phyloP scores from a whole-genome alignment of 805 yeast genomes.

The Candida fluviatilis region DNA sequence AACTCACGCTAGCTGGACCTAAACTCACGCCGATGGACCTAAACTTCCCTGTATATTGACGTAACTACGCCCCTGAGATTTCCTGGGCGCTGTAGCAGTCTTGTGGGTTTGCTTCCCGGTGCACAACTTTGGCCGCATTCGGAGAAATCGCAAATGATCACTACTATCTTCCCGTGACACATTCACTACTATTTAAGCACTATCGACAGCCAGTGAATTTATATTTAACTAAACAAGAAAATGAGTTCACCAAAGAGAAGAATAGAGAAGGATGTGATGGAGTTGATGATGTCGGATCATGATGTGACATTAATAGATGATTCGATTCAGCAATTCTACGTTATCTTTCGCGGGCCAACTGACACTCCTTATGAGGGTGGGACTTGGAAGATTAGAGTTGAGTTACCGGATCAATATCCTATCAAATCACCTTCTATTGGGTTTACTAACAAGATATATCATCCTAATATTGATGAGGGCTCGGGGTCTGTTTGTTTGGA shows the following conservation, averaged over 20 bases:
- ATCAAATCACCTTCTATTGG: slow-evolving; percentile 96
- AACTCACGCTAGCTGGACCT: no score
- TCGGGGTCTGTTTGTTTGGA: slow-evolving; percentile 93
- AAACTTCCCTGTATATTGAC: no score
- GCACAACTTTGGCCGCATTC: no score
- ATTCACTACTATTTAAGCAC: no score
- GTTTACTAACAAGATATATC: slow-evolving; percentile 84
- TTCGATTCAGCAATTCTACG: slow-evolving; percentile 74
- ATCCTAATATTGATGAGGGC: slow-evolving; percentile 90
- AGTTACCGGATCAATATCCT: slow-evolving; percentile 92
- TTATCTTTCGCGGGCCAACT: slow-evolving; percentile 80
- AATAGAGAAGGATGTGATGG: slow-evolving; percentile 95
- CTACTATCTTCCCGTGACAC: no score
- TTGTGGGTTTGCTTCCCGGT: no score
- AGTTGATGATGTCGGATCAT: slow-evolving; percentile 90
- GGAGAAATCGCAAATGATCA: no score
- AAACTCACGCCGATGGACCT: no score
- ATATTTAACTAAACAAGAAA: no score
- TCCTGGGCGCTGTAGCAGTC: no score
- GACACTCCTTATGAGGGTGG: slow-evolving; percentile 86
- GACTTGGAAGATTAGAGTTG: slow-evolving; percentile 86
- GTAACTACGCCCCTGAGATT: no score
- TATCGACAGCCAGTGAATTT: no score
- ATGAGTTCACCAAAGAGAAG: slow-evolving; percentile 67
- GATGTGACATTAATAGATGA: slow-evolving; percentile 82